Conservation (phyloP, 176 grass and related monocot genomes). For the Oryza glumipatula region DNA sequence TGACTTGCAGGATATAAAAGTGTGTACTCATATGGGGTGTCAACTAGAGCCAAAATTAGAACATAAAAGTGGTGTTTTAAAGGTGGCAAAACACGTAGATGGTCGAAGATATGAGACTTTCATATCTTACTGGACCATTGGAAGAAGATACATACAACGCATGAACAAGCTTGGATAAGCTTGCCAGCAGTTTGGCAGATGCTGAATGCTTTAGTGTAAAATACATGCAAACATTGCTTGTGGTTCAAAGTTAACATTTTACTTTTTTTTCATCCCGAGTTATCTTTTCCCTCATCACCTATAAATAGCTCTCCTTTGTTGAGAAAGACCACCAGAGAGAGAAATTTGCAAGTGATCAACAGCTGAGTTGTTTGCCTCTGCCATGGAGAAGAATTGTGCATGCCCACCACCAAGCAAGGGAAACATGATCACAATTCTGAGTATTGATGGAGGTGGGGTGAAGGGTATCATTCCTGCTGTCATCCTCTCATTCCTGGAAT, state of each 20-base stretch:
- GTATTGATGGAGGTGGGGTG: constrained; percentile 49
- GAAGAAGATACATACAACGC: neutral
- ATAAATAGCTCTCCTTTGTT: constrained; percentile 15
- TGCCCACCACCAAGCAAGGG: constrained; percentile 44
- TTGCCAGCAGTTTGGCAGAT: constrained; percentile 17
- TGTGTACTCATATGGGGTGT: constrained; percentile 3
- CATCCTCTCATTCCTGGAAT: constrained; percentile 31
- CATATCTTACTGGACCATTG: neutral
- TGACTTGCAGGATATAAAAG: constrained; percentile 16
- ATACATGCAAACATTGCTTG: constrained; percentile 7
- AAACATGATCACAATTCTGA: constrained; percentile 44
- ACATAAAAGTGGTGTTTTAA: neutral
- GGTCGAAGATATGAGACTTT: neutral
- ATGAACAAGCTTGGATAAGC: constrained; percentile 15
- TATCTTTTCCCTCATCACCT: constrained; percentile 12
- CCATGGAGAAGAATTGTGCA: constrained; percentile 18
- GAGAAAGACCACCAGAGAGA: neutral
- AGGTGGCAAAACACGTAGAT: neutral
- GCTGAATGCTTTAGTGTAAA: constrained; percentile 10
- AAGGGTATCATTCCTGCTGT: constrained; percentile 55
- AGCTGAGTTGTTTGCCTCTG: neutral
- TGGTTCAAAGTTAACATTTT: neutral
- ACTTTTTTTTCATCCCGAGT: neutral
- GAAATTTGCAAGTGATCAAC: constrained; percentile 7
- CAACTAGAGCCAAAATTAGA: constrained; percentile 1